Evolutionary conservation across 2,329 filamentous ascomycete species (phyloP).

Genomic region (Monosporascus sp.): DNA sequence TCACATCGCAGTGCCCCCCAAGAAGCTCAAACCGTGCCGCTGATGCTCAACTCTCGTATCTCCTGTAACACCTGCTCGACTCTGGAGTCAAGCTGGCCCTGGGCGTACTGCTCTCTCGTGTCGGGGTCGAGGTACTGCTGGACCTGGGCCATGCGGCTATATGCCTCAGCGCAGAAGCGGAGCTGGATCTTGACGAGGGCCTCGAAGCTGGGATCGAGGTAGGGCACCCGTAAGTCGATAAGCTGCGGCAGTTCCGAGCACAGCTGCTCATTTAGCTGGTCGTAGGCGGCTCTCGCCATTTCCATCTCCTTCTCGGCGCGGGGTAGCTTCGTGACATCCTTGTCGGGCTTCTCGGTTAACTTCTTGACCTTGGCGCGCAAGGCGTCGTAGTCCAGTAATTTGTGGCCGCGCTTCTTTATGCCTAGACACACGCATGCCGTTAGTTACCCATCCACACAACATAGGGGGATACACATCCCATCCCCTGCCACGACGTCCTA

Average conservation of each 20-base stretch:
- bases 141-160: conserved; percentile 96
- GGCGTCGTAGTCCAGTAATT: conserved; percentile 95
- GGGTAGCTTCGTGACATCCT: conserved; percentile 93
- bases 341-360: conserved; percentile 96
- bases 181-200: conserved; percentile 98
- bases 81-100: conserved; percentile 81
- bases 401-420: conserved; percentile 98
- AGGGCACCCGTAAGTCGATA: conserved; percentile 93
- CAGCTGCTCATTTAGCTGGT: conserved; percentile 94
- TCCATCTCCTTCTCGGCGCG: conserved; percentile 95
- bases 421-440: conserved; percentile 34
- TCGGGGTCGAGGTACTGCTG: conserved; percentile 97
- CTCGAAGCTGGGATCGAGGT: conserved; percentile 94
- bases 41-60: conserved; percentile 94
- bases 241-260: conserved; percentile 89
- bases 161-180: conserved; percentile 95
- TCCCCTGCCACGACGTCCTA: not conserved
- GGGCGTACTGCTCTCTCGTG: conserved; percentile 91
- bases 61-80: conserved; percentile 96
- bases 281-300: conserved; percentile 87
- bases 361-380: conserved; percentile 95
- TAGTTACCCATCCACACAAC: not conserved
- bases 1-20: no score
- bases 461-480: not conserved
- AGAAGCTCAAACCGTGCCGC: conserved; percentile 52